These are phyloP conservation scores for Hibiscus syriacus DNA, from an alignment of 345 rosid species.

Conservation along the genomic window DNA sequence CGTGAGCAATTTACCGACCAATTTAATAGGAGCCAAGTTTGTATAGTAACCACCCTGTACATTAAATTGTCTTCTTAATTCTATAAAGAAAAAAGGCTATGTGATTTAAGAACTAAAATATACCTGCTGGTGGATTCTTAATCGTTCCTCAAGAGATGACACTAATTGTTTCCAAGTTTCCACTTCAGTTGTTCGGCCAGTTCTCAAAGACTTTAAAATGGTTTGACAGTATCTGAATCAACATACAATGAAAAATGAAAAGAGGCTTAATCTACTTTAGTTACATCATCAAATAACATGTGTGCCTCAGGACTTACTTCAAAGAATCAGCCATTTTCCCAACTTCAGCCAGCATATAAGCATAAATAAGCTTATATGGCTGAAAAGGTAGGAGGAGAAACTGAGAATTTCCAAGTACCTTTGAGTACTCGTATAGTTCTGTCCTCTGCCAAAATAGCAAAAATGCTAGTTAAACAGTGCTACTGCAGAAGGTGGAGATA, in stretches of 20 bases:
- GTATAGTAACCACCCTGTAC: slow-evolving; percentile 52
- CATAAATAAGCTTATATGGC: slow-evolving; percentile 92
- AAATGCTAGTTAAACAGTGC: slow-evolving; percentile 12
- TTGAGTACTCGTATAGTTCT: slow-evolving; percentile 57
- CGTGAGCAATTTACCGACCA: slow-evolving; percentile 53
- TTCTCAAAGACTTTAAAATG: slow-evolving; percentile 50
- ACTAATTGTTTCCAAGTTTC: slow-evolving; percentile 51
- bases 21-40: slow-evolving; percentile 55
- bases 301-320: slow-evolving; percentile 48
- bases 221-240: slow-evolving; percentile 66
- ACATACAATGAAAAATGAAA: slow-evolving; percentile 3
- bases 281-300: neutral
- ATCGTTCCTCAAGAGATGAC: slow-evolving; percentile 60
- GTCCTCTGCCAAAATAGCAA: slow-evolving; percentile 37
- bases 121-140: slow-evolving; percentile 68
- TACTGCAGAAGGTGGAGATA: neutral
- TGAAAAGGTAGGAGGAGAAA: slow-evolving; percentile 77
- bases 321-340: slow-evolving; percentile 82
- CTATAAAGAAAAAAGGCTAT: slow-evolving; percentile 5
- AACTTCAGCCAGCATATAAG: slow-evolving; percentile 93
- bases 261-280: neutral
- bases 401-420: slow-evolving; percentile 94
- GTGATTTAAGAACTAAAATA: slow-evolving; percentile 6
- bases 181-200: slow-evolving; percentile 53
- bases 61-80: slow-evolving; percentile 10